phyloP scores from a whole-genome alignment of 305 asterid genomes.

The Solanum chacoense region DNA sequence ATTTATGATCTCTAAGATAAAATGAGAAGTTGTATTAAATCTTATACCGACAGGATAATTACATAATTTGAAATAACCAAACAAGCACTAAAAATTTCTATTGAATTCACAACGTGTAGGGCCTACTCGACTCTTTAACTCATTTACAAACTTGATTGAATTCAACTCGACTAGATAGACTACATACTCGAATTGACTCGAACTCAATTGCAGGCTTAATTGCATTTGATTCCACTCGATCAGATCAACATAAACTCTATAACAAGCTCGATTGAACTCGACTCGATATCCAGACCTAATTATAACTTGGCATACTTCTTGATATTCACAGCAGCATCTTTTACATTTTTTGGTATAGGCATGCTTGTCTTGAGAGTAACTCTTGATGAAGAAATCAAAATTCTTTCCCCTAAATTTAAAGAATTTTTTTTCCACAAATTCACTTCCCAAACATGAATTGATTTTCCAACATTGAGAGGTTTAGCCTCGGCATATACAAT shows the following conservation, averaged over 20 bases:
- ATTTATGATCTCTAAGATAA: neutral
- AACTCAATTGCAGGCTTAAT: neutral
- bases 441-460: constrained; percentile 86
- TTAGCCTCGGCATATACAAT: constrained; percentile 55
- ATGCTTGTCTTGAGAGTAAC: constrained; percentile 48
- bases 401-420: constrained; percentile 15
- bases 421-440: constrained; percentile 29
- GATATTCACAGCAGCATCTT: constrained; percentile 32
- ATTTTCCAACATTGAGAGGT: constrained; percentile 53
- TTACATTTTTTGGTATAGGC: constrained; percentile 42
- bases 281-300: neutral
- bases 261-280: neutral
- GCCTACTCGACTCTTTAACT: neutral
- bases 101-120: neutral
- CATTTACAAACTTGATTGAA: neutral
- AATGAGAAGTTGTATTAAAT: neutral
- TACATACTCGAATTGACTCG: neutral
- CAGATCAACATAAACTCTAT: neutral
- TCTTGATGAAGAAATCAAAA: constrained; percentile 51
- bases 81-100: neutral
- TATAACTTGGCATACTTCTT: constrained; percentile 51
- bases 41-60: neutral
- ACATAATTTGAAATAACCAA: neutral
- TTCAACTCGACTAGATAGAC: neutral
- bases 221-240: neutral